Evolutionary conservation across 805 yeast genomes (phyloP), one percentile per base, ranked within the genome.

Genomic region (Spathaspora boniae): DNA sequence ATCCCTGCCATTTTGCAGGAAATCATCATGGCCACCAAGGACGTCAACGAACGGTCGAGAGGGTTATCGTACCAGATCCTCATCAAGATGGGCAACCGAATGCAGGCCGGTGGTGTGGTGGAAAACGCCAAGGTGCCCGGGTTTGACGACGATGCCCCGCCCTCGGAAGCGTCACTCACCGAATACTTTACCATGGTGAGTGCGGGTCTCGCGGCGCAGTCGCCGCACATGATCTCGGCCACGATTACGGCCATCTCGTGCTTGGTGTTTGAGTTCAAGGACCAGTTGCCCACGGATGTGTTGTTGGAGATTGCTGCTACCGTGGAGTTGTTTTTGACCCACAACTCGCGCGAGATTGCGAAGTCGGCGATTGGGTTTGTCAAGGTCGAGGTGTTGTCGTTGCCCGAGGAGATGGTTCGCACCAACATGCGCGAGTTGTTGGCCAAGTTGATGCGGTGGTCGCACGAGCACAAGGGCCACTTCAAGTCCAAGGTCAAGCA

Each of bases 191-290:
- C 94, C 20, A 86, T 93, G 82, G 82, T 91, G 20, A 78, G 91
- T 59, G 98, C 97, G 19, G 99, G 98, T 66, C 70, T 94, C 47
- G 96, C 93, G 24, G 96, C 96, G 38, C 81, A 84, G 45, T 76
- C 93, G 20, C 91, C 94, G 23, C 95, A 91, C 64, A 91, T 91
- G 96, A 85, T 93, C 21, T 86, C 96, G 51, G 97, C 98, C n/a
- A 51, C 72, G 28, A 80, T 93, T 48, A 88, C 96, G 5, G 94
- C 96, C 0, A 68, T 91, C 36, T 81, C 95, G 29, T 82, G 96
- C 53, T 65, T 91, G 29, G 71, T 93, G 26, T 91, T 80, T 60
- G 97, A 93, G 61, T 94, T 86, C 64, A 82, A 82, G 49, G 76
- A 76, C 36, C 65, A 68, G 24, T 68, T 93, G 42, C 75, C 79